A percentile compares a stretch with the other conserved stretches of the same genome.
Conservation (phyloP, 768 basidiomycete species). For the Naganishia kalamii region DNA sequence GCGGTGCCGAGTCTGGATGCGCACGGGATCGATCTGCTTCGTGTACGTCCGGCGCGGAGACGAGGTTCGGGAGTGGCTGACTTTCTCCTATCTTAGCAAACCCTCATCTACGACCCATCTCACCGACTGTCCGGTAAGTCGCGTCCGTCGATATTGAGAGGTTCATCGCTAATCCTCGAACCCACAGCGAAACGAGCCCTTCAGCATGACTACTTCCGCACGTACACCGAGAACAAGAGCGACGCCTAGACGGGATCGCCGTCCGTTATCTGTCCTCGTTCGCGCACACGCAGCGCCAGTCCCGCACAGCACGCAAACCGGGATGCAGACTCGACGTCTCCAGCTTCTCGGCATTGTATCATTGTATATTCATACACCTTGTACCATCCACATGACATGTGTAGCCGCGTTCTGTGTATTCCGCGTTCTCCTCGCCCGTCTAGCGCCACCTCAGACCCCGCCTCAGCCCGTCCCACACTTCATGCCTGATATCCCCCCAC, state of each 20-base stretch:
- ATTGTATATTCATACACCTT: neutral
- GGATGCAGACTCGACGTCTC: neutral
- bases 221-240: slow-evolving; percentile 5
- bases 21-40: slow-evolving; percentile 70
- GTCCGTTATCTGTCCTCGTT: too few species aligned
- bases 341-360: neutral
- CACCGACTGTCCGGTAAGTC: slow-evolving; percentile 80
- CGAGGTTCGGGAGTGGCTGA: neutral
- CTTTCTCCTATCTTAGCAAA: slow-evolving; percentile 49
- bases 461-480: slow-evolving; percentile 19
- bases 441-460: slow-evolving; percentile 7
- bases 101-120: slow-evolving; percentile 78
- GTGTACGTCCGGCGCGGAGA: slow-evolving; percentile 50
- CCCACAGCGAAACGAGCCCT: slow-evolving; percentile 57
- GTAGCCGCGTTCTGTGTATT: neutral
- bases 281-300: too few species aligned
- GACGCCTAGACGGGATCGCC: slow-evolving; percentile 12
- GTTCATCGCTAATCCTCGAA: slow-evolving; percentile 6
- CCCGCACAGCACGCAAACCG: neutral
- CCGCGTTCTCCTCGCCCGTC: too few species aligned
- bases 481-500: slow-evolving; percentile 18
- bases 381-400: slow-evolving; percentile 15
- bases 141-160: neutral
- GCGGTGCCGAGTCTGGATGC: slow-evolving; percentile 68
- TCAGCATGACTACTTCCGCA: slow-evolving; percentile 51